Conservation (phyloP, 495 filamentous ascomycete genomes). For the Penicillium roqueforti region DNA sequence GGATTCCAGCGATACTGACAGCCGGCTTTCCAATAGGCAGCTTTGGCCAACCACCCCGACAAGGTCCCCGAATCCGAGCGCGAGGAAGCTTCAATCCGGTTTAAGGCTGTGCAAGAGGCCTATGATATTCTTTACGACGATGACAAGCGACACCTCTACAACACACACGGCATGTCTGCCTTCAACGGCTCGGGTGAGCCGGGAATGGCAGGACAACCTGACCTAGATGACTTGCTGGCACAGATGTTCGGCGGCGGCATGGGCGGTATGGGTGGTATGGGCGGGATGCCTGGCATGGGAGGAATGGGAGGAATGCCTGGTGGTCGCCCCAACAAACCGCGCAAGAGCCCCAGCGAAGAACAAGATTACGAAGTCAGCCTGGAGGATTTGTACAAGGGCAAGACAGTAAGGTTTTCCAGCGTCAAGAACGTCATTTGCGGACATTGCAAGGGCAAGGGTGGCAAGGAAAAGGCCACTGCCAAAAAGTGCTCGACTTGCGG, state of each 20-base stretch:
- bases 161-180: slow-evolving; percentile 91
- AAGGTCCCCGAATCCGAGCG: slow-evolving; percentile 89
- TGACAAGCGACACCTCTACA: slow-evolving; percentile 84
- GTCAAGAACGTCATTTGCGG: slow-evolving; percentile 88
- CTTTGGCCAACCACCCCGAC: slow-evolving; percentile 85
- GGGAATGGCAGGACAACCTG: slow-evolving; percentile 64
- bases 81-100: slow-evolving; percentile 76
- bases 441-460: slow-evolving; percentile 82
- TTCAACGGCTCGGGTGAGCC: slow-evolving; percentile 70
- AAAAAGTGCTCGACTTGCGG: slow-evolving; percentile 80
- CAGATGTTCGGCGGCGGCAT: slow-evolving; percentile 81
- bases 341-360: slow-evolving; percentile 76
- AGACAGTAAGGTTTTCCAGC: slow-evolving; percentile 91
- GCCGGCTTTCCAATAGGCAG: slow-evolving; percentile 54
- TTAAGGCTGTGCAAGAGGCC: slow-evolving; percentile 87
- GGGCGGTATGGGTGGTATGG: slow-evolving; percentile 50
- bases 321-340: slow-evolving; percentile 51
- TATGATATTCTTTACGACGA: slow-evolving; percentile 98
- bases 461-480: slow-evolving; percentile 85
- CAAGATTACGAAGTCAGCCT: slow-evolving; percentile 85
- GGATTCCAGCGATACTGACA: slow-evolving; percentile 12
- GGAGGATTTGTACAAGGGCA: slow-evolving; percentile 96
- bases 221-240: slow-evolving; percentile 83
- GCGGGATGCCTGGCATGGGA: slow-evolving; percentile 47
- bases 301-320: slow-evolving; percentile 60